Base-by-base conservation (phyloP, 1,139 yeast species). In the Sporopachydermia cereana region DNA sequence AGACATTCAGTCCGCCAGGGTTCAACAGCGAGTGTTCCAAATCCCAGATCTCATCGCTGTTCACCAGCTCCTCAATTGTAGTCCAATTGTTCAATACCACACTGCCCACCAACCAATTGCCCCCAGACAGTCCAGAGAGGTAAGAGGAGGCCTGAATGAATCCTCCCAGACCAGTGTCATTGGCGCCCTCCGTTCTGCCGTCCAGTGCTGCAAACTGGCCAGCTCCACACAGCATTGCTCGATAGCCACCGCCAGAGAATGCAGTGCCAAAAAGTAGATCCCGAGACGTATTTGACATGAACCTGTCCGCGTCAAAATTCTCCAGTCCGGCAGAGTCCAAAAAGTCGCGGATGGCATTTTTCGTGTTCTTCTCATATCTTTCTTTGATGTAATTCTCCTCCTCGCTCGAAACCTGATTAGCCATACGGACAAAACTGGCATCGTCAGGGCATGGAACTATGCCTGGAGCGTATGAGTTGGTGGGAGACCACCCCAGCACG, bases 151-250 rank as follows among this genome's bases (percentile, higher is more conserved):
- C 67, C 54, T 88, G 86, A 44, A 84, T 66, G 45, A 86, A 64
- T 1, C 95, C 94, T 29, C 95, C 95, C 44, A 86, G 61, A 25
- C 94, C 94, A 44, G 68, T 61, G 2, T 74, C 73, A 24, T 67
- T 67, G 14, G 79, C 69, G 43, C 76, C 77, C 2, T 60, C 63
- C 3, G 93, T 81, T 55, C 96, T 71, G 54, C 76, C 73, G 59
- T 88, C 96, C 49, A 85, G 62, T 1, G 91, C 96, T 16, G 89
- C 68, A 39, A 86, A 62, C 60, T 80, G 79, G 39, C 96, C 96
- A 1, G 95, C 96, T n/a, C 95, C 95, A 47, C 71, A 64, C 41
- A 86, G 64, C 95, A 86, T 84, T 44, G 96, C 95, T 48, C 96
- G 73, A 63, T 84, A 86, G 2, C 96, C 94, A 55, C 96, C 96